A percentile compares a stretch with the other conserved stretches of the same genome.
phyloP scores from a whole-genome alignment of 306 rosid genomes.

The Quercus suber region DNA sequence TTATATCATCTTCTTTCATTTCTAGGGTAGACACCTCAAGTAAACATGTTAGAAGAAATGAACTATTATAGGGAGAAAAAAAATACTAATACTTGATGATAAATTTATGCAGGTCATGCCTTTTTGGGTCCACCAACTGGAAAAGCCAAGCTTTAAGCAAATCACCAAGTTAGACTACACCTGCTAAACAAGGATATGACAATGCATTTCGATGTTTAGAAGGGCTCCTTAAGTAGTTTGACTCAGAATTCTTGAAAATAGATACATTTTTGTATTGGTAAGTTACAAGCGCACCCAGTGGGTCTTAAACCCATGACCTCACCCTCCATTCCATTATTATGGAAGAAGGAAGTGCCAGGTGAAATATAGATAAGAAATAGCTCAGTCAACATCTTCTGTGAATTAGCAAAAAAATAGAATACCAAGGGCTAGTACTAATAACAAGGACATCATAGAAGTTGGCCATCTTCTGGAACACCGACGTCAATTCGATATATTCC shows the following conservation, averaged over 20 bases:
- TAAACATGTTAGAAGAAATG: neutral
- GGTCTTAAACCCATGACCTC: too few species aligned
- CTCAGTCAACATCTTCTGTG: constrained; percentile 11
- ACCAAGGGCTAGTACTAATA: constrained; percentile 93
- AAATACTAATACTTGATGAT: neutral
- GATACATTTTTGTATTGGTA: neutral
- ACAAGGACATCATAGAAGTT: constrained; percentile 81
- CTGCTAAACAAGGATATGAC: neutral
- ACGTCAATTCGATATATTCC: constrained; percentile 73
- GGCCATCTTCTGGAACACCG: constrained; percentile 77
- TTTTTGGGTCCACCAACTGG: neutral
- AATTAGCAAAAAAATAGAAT: constrained; percentile 23
- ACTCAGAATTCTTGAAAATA: neutral
- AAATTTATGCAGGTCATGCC: neutral
- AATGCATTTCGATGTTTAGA: neutral
- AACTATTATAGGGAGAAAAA: neutral
- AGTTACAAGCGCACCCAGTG: too few species aligned
- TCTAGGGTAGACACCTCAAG: neutral
- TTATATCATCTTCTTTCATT: neutral
- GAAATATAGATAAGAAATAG: neutral
- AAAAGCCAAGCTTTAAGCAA: too few species aligned
- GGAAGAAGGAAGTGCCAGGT: too few species aligned
- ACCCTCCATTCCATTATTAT: too few species aligned
- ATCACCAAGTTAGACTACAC: neutral
- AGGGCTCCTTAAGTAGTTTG: neutral